Evolutionary conservation across 208 protist genomes (phyloP), one percentile per base, ranked within the genome.

Genomic region (Cochliopodium minus): DNA sequence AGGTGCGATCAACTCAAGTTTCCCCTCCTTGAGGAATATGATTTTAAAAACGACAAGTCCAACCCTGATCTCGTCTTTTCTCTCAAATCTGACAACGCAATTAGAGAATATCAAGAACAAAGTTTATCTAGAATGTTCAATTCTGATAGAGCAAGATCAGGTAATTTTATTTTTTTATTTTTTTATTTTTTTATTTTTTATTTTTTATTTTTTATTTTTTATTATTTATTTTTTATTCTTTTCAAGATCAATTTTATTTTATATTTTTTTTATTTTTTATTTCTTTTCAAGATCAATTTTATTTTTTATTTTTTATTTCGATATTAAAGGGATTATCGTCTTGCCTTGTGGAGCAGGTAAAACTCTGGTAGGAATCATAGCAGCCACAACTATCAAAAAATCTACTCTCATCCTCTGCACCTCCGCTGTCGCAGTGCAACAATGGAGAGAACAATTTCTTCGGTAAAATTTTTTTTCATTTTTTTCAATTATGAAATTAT

Each of bases 321-420:
- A n/a, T n/a, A n/a, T n/a, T n/a, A 90, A 80, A 67, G 94, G 95
- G 22, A 89, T 98, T 40, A 88, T 99, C 47, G 88, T 98, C 20
- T 78, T 99, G 5, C 95, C 96, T 4, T 99, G 96, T 74, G 96
- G 96, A 26, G 92, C 93, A 6, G 96, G 96, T 23, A 99, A 99
- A 76, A 98, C 95, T 11, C 76, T 99, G 13, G 85, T 96, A 15
- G 96, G 95, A 26, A 91, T 99, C 29, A 91, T 93, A 56, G 81
- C 94, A 1, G 73, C 85, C 29, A 83, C 71, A 54, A 92, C 89
- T 28, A 82, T 98, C 39, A 90, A 92, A 54, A 92, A 94, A 54
- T 76, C 75, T 13, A 86, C 81, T 7, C 62, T 96, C 0, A 78
- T 97, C n/a, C 67, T 95, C 10, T 96, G 86, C 64, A 91, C 85